These are phyloP conservation scores for Alternaria gansuensis DNA, from an alignment of 2,329 filamentous ascomycete species.

Conservation along the genomic window DNA sequence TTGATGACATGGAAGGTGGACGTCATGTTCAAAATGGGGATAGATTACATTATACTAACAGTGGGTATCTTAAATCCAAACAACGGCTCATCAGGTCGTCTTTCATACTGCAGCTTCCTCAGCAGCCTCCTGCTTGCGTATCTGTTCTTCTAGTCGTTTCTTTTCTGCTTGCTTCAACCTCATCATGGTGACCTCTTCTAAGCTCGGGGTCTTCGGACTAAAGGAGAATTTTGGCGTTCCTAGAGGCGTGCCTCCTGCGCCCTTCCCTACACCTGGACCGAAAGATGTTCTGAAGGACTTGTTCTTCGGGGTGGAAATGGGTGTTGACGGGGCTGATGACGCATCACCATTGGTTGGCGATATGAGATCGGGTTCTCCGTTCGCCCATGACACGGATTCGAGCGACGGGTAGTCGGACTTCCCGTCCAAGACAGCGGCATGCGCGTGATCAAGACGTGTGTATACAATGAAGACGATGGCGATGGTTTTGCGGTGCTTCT, in stretches of 20 bases:
- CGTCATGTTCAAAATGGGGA: too few species aligned
- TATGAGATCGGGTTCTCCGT: conserved; percentile 61
- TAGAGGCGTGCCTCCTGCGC: conserved; percentile 31
- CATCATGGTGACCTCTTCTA: conserved; percentile 58
- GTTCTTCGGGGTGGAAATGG: conserved; percentile 36
- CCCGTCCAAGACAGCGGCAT: conserved; percentile 65
- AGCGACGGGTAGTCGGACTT: conserved; percentile 59
- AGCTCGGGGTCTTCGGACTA: conserved; percentile 47
- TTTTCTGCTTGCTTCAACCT: conserved; percentile 57
- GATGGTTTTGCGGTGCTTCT: conserved; percentile 61
- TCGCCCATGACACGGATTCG: conserved; percentile 65
- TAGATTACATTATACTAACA: conserved; percentile 1
- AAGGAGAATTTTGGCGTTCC: conserved; percentile 56
- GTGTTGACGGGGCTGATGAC: conserved; percentile 43
- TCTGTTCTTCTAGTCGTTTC: conserved; percentile 56
- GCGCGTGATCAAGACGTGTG: conserved; percentile 65
- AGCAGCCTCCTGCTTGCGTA: conserved; percentile 52
- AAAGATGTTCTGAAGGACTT: conserved; percentile 44
- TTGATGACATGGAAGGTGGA: too few species aligned
- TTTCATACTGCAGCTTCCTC: conserved; percentile 28
- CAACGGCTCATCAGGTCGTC: background rate
- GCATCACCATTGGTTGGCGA: conserved; percentile 26
- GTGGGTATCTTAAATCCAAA: conserved; percentile 14
- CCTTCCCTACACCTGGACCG: conserved; percentile 29
- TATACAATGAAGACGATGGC: conserved; percentile 66